Base-by-base conservation (phyloP, 305 asterid species). In the Solanum aculeatissimum region DNA sequence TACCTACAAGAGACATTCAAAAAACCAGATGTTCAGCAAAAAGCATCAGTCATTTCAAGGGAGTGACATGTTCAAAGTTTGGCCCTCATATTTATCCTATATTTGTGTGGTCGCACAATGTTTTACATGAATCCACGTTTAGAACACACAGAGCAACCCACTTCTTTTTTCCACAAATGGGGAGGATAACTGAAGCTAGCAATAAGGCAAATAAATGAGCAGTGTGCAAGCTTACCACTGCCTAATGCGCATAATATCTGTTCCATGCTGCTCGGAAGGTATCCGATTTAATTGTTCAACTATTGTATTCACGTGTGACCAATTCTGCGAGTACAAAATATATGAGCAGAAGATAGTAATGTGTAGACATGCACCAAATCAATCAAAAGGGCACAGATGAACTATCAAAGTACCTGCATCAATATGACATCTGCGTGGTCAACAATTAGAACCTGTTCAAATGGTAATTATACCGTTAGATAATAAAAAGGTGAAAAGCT, bases 181-280 rank as follows among this genome's bases (percentile, higher is more conserved):
- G 51, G 62, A 11, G 53, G 42, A 68, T 11, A 85, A 60, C 54
- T 38, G 32, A 54, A 62, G 38, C 55, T 84, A 66, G 63, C n/a
- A 57, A 84, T 1, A 57, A 32, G 80, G 87, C 43, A 58, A 65
- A 81, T 18, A 78, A 25, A 81, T 71, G 75, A 60, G 84, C 71
- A 80, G 38, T 57, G 12, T 80, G 84, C 25, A 81, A 69, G 81
- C 90, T 89, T 92, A 96, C 99, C 99, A 96, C 77, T 93, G 95
- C 86, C 98, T 90, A 74, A 96, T 89, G 86, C 99, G 98, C 98
- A 95, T 95, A 62, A 96, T 92, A 93, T 96, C 97, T 83, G 98
- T 88, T 85, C 97, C 95, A 84, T 92, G 98, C 89, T 93, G 98
- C 92, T 94, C 92, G 63, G 93, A 89, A 19, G 98, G 98, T 69